Percentiles rank a stretch among this genome's conserved stretches.
Conservation (phyloP, 2,329 filamentous ascomycete genomes). For the Xylaria sp. region DNA sequence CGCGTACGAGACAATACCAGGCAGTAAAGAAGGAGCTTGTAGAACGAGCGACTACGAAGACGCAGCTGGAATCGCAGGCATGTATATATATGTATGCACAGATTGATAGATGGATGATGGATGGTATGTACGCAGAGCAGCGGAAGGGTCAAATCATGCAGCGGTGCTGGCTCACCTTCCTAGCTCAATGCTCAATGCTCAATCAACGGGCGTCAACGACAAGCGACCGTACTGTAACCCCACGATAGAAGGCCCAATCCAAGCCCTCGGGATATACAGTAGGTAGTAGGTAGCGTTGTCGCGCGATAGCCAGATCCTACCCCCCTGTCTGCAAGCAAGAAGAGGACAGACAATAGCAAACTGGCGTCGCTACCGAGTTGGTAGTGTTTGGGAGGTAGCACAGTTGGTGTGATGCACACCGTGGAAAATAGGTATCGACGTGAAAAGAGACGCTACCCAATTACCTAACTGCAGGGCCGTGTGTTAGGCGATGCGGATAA, state of each 20-base stretch:
- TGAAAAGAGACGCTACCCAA: conserved; percentile 13
- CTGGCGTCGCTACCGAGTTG: background rate
- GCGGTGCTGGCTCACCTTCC: conserved; percentile 50
- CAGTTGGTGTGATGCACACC: background rate
- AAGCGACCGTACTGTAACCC: background rate
- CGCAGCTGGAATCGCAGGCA: conserved; percentile 19
- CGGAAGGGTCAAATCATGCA: conserved; percentile 41
- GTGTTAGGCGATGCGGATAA: conserved; percentile 14
- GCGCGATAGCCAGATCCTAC: background rate
- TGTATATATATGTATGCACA: conserved; percentile 7
- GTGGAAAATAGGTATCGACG: background rate
- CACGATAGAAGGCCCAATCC: conserved; percentile 27
- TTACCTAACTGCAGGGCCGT: background rate
- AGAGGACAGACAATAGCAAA: background rate
- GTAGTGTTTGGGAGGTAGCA: background rate
- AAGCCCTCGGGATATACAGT: conserved; percentile 19
- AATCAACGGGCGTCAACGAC: background rate
- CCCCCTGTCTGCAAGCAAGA: conserved; percentile 9
- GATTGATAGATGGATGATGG: background rate
- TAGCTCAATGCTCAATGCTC: conserved; percentile 35
- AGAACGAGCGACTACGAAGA: conserved; percentile 21
- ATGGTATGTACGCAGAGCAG: conserved; percentile 28
- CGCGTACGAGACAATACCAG: conserved; percentile 14
- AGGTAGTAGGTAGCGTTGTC: background rate
- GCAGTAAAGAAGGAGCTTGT: conserved; percentile 21